Percentiles rank a stretch among this genome's conserved stretches.
Evolutionary conservation across 1,284 basidiomycete species (phyloP).

Genomic region (Inonotus obliquus): DNA sequence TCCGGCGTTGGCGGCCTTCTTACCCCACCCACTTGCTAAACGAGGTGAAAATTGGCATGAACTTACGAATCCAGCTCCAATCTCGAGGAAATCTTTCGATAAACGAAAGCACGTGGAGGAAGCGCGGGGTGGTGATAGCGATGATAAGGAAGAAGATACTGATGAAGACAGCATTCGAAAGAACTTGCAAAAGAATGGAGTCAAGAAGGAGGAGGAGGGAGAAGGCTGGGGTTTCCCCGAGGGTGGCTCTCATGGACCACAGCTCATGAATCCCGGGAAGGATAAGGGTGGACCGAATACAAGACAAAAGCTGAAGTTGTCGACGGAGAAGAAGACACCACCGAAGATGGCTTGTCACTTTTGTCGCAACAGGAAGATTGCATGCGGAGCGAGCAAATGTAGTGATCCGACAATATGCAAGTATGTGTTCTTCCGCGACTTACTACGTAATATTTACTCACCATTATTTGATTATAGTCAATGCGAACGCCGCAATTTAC

Average conservation of each 20-base stretch:
- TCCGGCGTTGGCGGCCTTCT: not conserved
- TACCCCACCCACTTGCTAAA: constrained; percentile 7
- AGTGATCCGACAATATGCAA: constrained; percentile 14
- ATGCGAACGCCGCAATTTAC: constrained; percentile 14
- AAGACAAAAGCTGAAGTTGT: constrained; percentile 4
- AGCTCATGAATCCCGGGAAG: not conserved
- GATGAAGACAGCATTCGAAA: not conserved
- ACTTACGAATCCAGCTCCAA: not conserved
- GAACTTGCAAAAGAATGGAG: not conserved
- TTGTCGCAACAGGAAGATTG: constrained; percentile 18
- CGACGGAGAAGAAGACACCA: constrained; percentile 14
- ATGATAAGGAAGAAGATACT: not conserved
- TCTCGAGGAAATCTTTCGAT: not conserved
- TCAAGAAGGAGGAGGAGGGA: constrained; percentile 9
- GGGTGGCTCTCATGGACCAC: constrained; percentile 12
- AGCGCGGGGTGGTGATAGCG: not conserved
- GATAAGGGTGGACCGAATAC: not conserved
- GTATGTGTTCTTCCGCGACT: not conserved
- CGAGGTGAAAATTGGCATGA: constrained; percentile 8
- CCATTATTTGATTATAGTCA: constrained; percentile 2
- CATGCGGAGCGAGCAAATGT: constrained; percentile 12
- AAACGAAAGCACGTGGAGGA: not conserved
- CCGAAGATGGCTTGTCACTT: constrained; percentile 17
- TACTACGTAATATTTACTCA: not conserved
- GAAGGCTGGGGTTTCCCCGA: constrained; percentile 15